phyloP scores from a whole-genome alignment of 2,329 filamentous ascomycete species.

The Clonostachys byssicola region DNA sequence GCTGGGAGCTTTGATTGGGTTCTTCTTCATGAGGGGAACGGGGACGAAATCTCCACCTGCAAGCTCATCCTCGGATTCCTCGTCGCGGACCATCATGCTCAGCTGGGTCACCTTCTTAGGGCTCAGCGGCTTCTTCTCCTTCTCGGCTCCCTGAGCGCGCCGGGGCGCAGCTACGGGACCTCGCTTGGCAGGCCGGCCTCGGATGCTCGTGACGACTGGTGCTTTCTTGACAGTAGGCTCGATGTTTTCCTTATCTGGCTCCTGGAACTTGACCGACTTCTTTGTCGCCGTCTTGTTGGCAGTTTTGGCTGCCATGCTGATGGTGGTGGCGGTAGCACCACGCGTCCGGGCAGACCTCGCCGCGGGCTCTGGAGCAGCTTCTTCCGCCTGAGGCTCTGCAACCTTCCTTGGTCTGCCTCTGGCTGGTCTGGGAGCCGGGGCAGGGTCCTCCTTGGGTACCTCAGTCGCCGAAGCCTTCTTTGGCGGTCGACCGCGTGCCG shows the following conservation, averaged over 20 bases:
- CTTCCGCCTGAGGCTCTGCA: constrained; percentile 12
- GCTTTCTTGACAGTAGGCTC: constrained; percentile 35
- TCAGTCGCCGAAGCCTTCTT: constrained; percentile 16
- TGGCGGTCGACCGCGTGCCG: constrained; percentile 17
- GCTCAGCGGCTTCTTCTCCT: constrained; percentile 49
- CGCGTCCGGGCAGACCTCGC: constrained; percentile 11
- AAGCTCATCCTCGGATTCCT: constrained; percentile 56
- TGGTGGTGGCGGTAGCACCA: constrained; percentile 16
- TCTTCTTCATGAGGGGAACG: constrained; percentile 48
- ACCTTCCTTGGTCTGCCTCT: constrained; percentile 40
- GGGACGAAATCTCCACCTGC: constrained; percentile 45
- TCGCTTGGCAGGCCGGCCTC: constrained; percentile 38
- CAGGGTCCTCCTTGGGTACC: constrained; percentile 12
- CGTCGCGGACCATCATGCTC: constrained; percentile 33
- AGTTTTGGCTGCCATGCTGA: not conserved
- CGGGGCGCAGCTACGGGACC: not conserved
- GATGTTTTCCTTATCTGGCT: constrained; percentile 62
- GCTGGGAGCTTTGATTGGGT: constrained; percentile 44
- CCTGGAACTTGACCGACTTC: constrained; percentile 61
- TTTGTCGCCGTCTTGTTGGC: constrained; percentile 41
- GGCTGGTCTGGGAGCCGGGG: constrained; percentile 23
- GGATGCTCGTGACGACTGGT: constrained; percentile 25
- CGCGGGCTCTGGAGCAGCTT: constrained; percentile 18
- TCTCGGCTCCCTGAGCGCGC: not conserved
- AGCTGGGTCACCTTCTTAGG: constrained; percentile 63